Percentiles rank a stretch among this genome's conserved stretches.
Conservation (phyloP, 768 basidiomycete species). For the Suillus luteus region DNA sequence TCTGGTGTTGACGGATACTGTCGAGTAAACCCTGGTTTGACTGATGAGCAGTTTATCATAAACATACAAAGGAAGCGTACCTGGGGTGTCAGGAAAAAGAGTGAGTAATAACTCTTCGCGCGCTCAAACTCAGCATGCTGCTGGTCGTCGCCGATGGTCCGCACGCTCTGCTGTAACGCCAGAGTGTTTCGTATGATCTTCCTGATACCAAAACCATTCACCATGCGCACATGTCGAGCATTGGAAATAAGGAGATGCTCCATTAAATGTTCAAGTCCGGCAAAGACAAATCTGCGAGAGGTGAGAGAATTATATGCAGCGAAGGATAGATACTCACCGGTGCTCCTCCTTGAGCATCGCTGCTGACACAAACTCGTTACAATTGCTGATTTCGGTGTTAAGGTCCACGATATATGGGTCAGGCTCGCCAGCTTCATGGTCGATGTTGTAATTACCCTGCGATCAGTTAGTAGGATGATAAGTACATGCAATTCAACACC, state of each 20-base stretch:
- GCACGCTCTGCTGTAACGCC: slow-evolving; percentile 89
- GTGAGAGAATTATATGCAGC: background rate
- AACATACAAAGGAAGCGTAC: slow-evolving; percentile 39
- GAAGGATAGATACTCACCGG: slow-evolving; percentile 48
- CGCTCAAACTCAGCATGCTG: slow-evolving; percentile 71
- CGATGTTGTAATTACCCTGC: slow-evolving; percentile 83
- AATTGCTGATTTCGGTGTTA: slow-evolving; percentile 75
- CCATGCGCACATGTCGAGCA: slow-evolving; percentile 66
- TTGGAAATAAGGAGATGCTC: slow-evolving; percentile 79
- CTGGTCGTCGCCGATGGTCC: slow-evolving; percentile 64
- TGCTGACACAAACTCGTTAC: slow-evolving; percentile 67
- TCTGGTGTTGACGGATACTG: slow-evolving; percentile 57
- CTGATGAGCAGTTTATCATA: slow-evolving; percentile 7
- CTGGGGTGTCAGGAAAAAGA: slow-evolving; percentile 75
- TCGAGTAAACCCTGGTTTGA: slow-evolving; percentile 74
- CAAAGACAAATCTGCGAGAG: slow-evolving; percentile 75
- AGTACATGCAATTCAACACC: slow-evolving; percentile 24
- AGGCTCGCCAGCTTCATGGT: slow-evolving; percentile 86
- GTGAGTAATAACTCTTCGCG: slow-evolving; percentile 76
- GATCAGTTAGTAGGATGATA: slow-evolving; percentile 15
- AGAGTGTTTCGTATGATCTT: slow-evolving; percentile 90
- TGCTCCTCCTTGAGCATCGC: slow-evolving; percentile 66
- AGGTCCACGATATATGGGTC: slow-evolving; percentile 88
- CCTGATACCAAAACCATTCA: slow-evolving; percentile 76
- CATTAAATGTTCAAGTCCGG: slow-evolving; percentile 82